phyloP scores from a whole-genome alignment of 345 rosid species.

The Lenwebbia sp. region DNA sequence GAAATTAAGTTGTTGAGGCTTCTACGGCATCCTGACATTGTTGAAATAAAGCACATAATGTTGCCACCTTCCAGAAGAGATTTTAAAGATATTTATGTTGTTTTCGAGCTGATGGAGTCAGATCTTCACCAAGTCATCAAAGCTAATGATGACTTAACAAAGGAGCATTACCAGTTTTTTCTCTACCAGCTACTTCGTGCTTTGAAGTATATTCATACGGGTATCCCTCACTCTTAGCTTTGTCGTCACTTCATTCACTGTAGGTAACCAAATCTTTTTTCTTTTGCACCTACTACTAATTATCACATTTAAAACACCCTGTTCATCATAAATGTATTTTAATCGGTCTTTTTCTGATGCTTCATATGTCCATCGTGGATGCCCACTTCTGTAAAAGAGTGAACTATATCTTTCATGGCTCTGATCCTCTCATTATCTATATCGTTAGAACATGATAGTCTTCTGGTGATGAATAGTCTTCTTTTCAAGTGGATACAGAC shows the following conservation, averaged over 20 bases:
- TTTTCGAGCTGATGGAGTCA: slow-evolving; percentile 95
- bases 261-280: not conserved
- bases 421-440: not conserved
- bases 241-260: not conserved
- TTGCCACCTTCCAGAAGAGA: slow-evolving; percentile 89
- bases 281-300: not conserved
- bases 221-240: slow-evolving; percentile 13
- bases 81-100: slow-evolving; percentile 91
- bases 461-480: not conserved
- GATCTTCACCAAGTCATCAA: slow-evolving; percentile 96
- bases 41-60: slow-evolving; percentile 94
- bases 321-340: not conserved
- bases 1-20: slow-evolving; percentile 88
- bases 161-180: slow-evolving; percentile 93
- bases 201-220: slow-evolving; percentile 85
- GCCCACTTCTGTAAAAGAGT: not conserved
- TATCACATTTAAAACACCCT: not conserved
- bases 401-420: not conserved
- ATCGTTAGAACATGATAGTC: not conserved
- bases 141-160: slow-evolving; percentile 92
- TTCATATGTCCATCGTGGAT: not conserved
- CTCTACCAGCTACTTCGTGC: slow-evolving; percentile 92
- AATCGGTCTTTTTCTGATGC: not conserved
- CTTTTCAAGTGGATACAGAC: not conserved
- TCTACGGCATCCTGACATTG: slow-evolving; percentile 82